A percentile compares a stretch with the other conserved stretches of the same genome.
Evolutionary conservation across 306 rosid genomes (phyloP).

Genomic region (Inga oerstediana): DNA sequence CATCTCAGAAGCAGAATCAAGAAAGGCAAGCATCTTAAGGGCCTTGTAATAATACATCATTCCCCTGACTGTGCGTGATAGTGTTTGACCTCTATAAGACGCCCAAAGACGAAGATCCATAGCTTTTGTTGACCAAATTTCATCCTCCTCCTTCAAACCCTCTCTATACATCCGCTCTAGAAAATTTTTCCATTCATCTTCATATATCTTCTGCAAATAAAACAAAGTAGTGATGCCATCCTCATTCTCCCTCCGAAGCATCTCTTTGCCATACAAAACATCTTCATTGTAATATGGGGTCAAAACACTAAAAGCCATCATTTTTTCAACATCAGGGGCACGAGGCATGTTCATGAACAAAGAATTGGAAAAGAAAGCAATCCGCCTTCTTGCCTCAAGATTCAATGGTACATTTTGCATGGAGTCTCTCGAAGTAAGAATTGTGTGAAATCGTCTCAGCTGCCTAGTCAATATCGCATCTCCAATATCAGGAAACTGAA

Average conservation of each 20-base stretch:
- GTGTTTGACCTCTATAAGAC: conserved; percentile 90
- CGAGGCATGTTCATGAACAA: conserved; percentile 98
- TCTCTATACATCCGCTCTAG: conserved; percentile 84
- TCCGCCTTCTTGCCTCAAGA: conserved; percentile 79
- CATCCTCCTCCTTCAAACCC: conserved; percentile 70
- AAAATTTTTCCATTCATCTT: conserved; percentile 90
- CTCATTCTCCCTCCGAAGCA: conserved; percentile 73
- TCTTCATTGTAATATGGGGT: conserved; percentile 96
- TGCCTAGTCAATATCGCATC: conserved; percentile 61
- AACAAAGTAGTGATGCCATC: conserved; percentile 88
- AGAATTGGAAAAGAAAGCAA: conserved; percentile 93
- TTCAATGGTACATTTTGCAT: conserved; percentile 85
- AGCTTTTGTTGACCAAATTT: conserved; percentile 55
- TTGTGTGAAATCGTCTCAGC: conserved; percentile 74
- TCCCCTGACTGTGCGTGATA: conserved; percentile 92
- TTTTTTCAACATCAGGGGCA: conserved; percentile 83
- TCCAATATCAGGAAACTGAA: conserved; percentile 62
- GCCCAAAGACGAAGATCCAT: conserved; percentile 89
- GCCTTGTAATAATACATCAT: conserved; percentile 97
- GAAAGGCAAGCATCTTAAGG: conserved; percentile 85
- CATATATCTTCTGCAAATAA: conserved; percentile 90
- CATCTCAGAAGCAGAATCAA: conserved; percentile 82
- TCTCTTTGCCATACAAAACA: conserved; percentile 65
- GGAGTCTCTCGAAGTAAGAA: conserved; percentile 83
- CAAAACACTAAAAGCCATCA: conserved; percentile 88